These are phyloP conservation scores for Leccinum obscurum DNA, from an alignment of 768 basidiomycete genomes.

Conservation along the genomic window DNA sequence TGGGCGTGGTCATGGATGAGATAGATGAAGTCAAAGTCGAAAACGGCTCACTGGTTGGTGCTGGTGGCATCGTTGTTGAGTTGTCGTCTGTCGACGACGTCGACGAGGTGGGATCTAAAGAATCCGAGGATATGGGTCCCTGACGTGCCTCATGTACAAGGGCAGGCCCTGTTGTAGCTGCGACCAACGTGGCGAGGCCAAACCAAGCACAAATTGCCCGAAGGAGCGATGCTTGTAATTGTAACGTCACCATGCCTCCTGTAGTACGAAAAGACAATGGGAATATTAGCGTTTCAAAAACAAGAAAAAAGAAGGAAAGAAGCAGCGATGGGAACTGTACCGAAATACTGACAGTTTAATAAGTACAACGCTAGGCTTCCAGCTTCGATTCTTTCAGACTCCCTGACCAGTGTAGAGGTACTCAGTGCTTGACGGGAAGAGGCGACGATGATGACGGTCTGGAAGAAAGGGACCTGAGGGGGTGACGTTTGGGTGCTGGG, in stretches of 20 bases:
- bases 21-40: neutral
- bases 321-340: neutral
- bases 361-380: neutral
- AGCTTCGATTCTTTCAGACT: neutral
- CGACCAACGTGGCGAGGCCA: conserved; percentile 9
- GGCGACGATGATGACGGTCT: neutral
- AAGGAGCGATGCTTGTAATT: conserved; percentile 1
- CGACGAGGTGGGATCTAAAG: conserved; percentile 10
- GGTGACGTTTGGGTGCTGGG: conserved; percentile 4
- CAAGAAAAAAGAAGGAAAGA: neutral
- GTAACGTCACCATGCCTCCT: conserved; percentile 18
- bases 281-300: neutral
- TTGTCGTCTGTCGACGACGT: neutral
- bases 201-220: conserved; percentile 8
- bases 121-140: conserved; percentile 10
- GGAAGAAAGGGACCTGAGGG: neutral
- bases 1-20: conserved; percentile 4
- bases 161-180: conserved; percentile 16
- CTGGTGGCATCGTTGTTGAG: conserved; percentile 12
- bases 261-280: neutral
- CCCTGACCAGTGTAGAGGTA: neutral
- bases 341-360: neutral
- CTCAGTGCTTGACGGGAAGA: neutral
- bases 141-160: conserved; percentile 24
- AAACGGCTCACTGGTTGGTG: conserved; percentile 18